A percentile compares a stretch with the other conserved stretches of the same genome.
Conservation (phyloP, 164 flowering plant genomes). For the Vitis cinerea region DNA sequence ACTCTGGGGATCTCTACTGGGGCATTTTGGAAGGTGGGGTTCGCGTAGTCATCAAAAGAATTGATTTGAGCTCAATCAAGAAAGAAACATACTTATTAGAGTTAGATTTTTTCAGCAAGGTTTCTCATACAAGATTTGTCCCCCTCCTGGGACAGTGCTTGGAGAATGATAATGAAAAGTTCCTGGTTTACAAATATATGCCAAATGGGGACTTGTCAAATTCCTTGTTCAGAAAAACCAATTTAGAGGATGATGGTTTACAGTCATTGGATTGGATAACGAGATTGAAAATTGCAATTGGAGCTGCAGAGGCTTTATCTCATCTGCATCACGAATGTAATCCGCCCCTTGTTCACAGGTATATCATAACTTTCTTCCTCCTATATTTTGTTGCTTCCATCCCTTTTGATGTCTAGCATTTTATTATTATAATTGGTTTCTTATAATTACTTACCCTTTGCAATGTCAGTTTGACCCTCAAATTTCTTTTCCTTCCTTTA, state of each 20-base stretch:
- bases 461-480: too few relatives aligned
- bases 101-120: slow-evolving; percentile 69
- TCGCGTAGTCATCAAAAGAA: slow-evolving; percentile 62
- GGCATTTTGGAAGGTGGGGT: slow-evolving; percentile 71
- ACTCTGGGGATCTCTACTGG: slow-evolving; percentile 76
- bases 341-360: slow-evolving; percentile 94
- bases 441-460: too few relatives aligned
- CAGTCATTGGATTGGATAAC: slow-evolving; percentile 98
- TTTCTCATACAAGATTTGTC: slow-evolving; percentile 79
- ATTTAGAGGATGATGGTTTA: slow-evolving; percentile 55
- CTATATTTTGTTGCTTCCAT: neutral
- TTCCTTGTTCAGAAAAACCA: slow-evolving; percentile 59
- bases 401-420: neutral
- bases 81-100: slow-evolving; percentile 65
- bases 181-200: slow-evolving; percentile 81
- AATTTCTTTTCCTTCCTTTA: too few relatives aligned
- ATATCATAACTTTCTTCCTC: slow-evolving; percentile 15
- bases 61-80: slow-evolving; percentile 47
- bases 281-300: slow-evolving; percentile 86
- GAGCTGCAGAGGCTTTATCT: slow-evolving; percentile 87
- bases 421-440: neutral
- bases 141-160: slow-evolving; percentile 86
- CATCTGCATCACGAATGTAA: slow-evolving; percentile 88
- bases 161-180: slow-evolving; percentile 80
- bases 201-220: slow-evolving; percentile 84